Evolutionary conservation across 2,329 filamentous ascomycete species (phyloP), one percentile per base, ranked within the genome.

Genomic region (Teratosphaeriaceae sp.): DNA sequence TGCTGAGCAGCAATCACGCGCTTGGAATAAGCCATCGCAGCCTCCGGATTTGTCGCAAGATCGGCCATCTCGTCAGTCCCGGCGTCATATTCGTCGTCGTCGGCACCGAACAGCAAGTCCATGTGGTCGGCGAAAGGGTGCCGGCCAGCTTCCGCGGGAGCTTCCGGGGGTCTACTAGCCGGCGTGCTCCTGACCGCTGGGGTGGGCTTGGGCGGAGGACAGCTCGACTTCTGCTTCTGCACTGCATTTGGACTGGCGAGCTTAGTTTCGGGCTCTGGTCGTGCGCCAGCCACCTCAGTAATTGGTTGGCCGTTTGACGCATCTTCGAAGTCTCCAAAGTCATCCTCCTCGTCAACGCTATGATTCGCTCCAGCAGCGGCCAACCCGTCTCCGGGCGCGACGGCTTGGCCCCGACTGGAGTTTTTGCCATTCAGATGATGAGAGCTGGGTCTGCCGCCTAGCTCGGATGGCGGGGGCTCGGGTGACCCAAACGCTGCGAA

Each of bases 321-420:
- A 54, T 73, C 71, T 41, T 67, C 65, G 57, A 78, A 76, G 42
- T 75, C 72, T n/a, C 70, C 73, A 68, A 74, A 77, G 21, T 73
- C 72, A 40, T 76, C 72, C 27, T 66, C 63, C 12, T 71, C 67
- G 16, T 66, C 59, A 11, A 21, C 13, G 9, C 2, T 18, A 18
- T 29, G 5, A n/a, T 18, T 15, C 3, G 3, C 9, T n/a, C n/a
- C n/a, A n/a, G n/a, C n/a, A n/a, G n/a, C n/a, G n/a, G n/a, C n/a
- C n/a, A n/a, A n/a, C n/a, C n/a, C n/a, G n/a, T n/a, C n/a, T n/a
- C n/a, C n/a, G n/a, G n/a, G n/a, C n/a, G n/a, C n/a, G n/a, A n/a
- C n/a, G n/a, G n/a, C n/a, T n/a, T n/a, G n/a, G n/a, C n/a, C n/a
- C n/a, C n/a, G n/a, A n/a, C n/a, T n/a, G n/a, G n/a, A n/a, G n/a